Evolutionary conservation across 2,329 filamentous ascomycete species (phyloP), one percentile per base, ranked within the genome.

Genomic region (Fusarium tanahbumbuense): DNA sequence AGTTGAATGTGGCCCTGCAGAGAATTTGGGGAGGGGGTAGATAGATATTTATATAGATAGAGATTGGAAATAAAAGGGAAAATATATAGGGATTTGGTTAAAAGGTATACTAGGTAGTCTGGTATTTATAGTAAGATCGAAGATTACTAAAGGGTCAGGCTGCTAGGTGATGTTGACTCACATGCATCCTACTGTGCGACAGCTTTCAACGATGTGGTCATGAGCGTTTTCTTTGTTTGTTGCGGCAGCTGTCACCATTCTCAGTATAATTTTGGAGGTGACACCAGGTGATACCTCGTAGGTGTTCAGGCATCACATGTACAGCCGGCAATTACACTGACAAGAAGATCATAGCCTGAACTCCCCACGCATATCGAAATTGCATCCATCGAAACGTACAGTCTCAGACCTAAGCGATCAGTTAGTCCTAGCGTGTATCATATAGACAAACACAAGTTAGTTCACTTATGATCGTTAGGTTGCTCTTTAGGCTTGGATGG

Each of bases 1-100:
- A 0, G 78, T 88, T 1, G 82, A 83, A 69, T 83, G 83, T 41
- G 85, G 86, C 0, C 84, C 83, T 3, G 75, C 79, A 3, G 67
- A 60, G 55, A 59, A 76, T 44, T 25, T 69, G 22, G 50, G 49
- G 20, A 28, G 44, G 18, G 34, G 27, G 15, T 34, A 50, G 42
- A 18, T 45, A 23, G 22, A 45, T 0, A 10, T n/a, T 37, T 37
- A 37, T 37, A 37, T 37, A 37, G 32, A 37, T 37, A 37, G 34
- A 37, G 3, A 11, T 37, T 37, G 34, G 34, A 37, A 37, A 37
- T 18, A 11, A 37, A 37, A 37, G 3, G 10, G 34, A n/a, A 37
- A 37, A 11, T 37, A 12, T 12, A 37, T 37, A n/a, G 18, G 34
- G 3, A n/a, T 37, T 37, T 37, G 34, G 34, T 2, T 37, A 37